These are phyloP conservation scores for Zostera marina DNA, from an alignment of 116 monocot genomes.

Conservation along the genomic window DNA sequence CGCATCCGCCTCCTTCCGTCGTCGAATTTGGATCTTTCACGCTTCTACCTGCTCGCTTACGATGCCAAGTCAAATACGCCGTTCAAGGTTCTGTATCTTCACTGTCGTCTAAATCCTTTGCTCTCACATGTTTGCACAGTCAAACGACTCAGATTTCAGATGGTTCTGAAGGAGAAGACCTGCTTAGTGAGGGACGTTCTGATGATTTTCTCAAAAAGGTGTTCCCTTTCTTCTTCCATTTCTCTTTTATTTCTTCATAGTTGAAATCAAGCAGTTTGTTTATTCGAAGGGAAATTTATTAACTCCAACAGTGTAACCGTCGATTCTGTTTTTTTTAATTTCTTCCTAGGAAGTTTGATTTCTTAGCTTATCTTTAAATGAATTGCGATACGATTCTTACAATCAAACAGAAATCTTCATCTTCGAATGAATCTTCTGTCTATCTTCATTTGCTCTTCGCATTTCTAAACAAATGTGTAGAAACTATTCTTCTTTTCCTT, in stretches of 20 bases:
- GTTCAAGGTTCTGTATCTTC: not conserved
- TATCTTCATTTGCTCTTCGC: not conserved
- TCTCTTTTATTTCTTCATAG: not conserved
- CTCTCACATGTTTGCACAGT: conserved; percentile 3
- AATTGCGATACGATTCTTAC: too few relatives aligned
- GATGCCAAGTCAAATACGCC: not conserved
- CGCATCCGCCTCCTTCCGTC: not conserved
- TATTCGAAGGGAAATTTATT: too few relatives aligned
- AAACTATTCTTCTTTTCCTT: not conserved
- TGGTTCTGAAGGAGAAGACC: not conserved
- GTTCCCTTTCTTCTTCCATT: not conserved
- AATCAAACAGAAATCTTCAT: not conserved
- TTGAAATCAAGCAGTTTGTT: too few relatives aligned
- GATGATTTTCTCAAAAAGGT: conserved; percentile 7
- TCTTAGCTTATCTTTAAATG: too few relatives aligned
- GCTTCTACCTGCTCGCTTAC: too few relatives aligned
- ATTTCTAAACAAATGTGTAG: not conserved
- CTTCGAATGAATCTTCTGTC: not conserved
- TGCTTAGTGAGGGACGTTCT: not conserved
- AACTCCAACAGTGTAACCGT: too few relatives aligned
- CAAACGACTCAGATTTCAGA: not conserved
- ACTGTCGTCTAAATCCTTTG: not conserved
- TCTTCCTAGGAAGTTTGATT: too few relatives aligned
- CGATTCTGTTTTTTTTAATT: too few relatives aligned
- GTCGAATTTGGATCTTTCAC: too few relatives aligned